Evolutionary conservation across 768 basidiomycete species (phyloP), one percentile per base, ranked within the genome.

Genomic region (Lactifluus echinatus): DNA sequence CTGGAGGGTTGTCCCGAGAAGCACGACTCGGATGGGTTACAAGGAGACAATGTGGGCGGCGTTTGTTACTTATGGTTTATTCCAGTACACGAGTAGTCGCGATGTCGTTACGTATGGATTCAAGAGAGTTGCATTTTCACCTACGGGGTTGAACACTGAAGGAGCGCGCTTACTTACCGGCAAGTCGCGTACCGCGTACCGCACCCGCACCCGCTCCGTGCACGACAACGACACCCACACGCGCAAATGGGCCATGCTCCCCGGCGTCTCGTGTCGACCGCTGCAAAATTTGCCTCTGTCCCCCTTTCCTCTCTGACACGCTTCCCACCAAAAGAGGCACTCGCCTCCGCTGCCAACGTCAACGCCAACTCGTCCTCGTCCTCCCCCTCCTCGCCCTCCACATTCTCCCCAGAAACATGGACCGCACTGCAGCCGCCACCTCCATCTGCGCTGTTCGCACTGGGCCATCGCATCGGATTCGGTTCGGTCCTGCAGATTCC

Each of bases 381-480:
- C 55, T 57, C 59, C 10, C 87, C 88, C 71, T 77, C 83, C 59
- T 75, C 84, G n/a, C n/a, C 52, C 4, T 53, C 66, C 55, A 59
- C 59, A 10, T 87, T 89, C 71, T 77, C 83, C 59, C 75, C 84
- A 33, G 80, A 85, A 59, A 70, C 75, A 60, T 91, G 87, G 88
- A 83, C 83, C 10, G 67, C 79, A 4, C 69, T 85, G 24, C 88
- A 89, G 66, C 85, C 87, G 0, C 82, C 87, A 2, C 85, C 87
- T 0, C 74, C 79, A 0, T 78, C 87, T 6, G 82, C 89, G 4
- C 77, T 93, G 63, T 73, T 80, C 45, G 87, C 90, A 1, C 86
- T 93, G 63, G 77, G 84, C 2, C 83, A 91, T 63, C 78, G 90
- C 61, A 79, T 88, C 66, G 87, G 89, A 33, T 81, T 91, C 2